Conservation (phyloP, 257 asterid species). For the Capsicum chinense region DNA sequence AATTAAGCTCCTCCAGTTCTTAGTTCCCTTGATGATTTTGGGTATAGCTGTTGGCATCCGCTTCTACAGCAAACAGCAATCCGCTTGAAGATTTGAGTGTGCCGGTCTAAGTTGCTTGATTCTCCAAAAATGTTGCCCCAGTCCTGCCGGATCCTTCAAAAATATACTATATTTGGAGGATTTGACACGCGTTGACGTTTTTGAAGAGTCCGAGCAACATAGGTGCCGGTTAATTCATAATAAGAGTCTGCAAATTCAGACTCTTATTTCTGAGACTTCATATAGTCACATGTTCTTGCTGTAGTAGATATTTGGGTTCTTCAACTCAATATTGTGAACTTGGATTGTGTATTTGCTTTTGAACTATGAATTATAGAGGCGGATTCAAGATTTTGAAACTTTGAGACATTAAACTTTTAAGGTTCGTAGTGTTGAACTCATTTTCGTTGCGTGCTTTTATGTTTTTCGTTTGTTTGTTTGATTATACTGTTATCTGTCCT, state of each 20-base stretch:
- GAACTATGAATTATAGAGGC: not conserved
- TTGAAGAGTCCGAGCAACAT: no score
- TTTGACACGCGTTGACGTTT: no score
- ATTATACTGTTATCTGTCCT: no score
- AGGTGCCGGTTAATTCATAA: not conserved
- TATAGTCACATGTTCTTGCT: not conserved
- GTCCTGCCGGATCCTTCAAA: no score
- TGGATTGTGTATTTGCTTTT: not conserved
- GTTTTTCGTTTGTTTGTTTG: no score
- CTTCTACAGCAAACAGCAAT: conserved; percentile 64
- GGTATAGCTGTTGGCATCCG: conserved; percentile 78
- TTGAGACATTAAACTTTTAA: not conserved
- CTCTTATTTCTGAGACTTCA: conserved; percentile 7
- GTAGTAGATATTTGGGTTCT: not conserved
- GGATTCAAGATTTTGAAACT: not conserved
- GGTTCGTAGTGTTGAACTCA: not conserved
- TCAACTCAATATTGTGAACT: not conserved
- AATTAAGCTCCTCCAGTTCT: conserved; percentile 79
- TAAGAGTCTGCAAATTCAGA: not conserved
- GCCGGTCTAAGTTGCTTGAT: no score
- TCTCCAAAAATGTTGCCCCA: no score
- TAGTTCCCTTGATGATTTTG: conserved; percentile 73
- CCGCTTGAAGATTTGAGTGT: conserved; percentile 48
- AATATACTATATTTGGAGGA: no score
- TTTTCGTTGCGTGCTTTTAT: no score